These are phyloP conservation scores for Balansia obtecta DNA, from an alignment of 2,329 filamentous ascomycete genomes.

Conservation along the genomic window DNA sequence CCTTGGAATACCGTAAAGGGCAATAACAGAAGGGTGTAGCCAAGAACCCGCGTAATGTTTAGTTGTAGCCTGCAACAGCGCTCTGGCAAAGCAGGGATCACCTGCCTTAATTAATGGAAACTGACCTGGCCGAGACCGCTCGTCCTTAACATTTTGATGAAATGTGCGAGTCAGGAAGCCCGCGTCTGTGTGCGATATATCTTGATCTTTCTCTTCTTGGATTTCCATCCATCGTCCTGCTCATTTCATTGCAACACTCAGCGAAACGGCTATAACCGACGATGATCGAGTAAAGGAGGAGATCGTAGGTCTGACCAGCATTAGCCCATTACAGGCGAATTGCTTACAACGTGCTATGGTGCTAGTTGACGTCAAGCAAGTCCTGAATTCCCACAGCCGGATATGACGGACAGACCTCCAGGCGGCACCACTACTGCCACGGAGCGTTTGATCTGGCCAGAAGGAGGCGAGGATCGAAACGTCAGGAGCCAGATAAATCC, in stretches of 20 bases:
- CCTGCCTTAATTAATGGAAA: too few species aligned
- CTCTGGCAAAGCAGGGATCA: not conserved
- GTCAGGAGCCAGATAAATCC: not conserved
- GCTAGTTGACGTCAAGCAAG: constrained; percentile 2
- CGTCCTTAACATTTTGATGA: too few species aligned
- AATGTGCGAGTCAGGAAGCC: not conserved
- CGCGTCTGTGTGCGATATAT: not conserved
- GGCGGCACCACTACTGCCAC: not conserved
- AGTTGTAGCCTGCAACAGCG: not conserved
- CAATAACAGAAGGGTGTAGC: not conserved
- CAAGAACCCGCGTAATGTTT: constrained; percentile 1
- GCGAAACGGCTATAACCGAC: not conserved
- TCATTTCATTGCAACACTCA: not conserved
- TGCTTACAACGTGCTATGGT: not conserved
- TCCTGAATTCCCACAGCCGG: not conserved
- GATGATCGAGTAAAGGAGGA: not conserved
- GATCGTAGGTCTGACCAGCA: not conserved
- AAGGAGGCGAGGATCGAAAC: not conserved
- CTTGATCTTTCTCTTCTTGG: not conserved
- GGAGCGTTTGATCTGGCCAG: not conserved
- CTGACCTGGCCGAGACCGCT: too few species aligned
- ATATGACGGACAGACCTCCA: not conserved
- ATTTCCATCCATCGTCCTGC: not conserved
- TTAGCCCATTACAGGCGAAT: not conserved
- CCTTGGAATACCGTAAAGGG: not conserved